Evolutionary conservation across 139 green algal genomes (phyloP).

Genomic region (Chlamydomonas sp.): DNA sequence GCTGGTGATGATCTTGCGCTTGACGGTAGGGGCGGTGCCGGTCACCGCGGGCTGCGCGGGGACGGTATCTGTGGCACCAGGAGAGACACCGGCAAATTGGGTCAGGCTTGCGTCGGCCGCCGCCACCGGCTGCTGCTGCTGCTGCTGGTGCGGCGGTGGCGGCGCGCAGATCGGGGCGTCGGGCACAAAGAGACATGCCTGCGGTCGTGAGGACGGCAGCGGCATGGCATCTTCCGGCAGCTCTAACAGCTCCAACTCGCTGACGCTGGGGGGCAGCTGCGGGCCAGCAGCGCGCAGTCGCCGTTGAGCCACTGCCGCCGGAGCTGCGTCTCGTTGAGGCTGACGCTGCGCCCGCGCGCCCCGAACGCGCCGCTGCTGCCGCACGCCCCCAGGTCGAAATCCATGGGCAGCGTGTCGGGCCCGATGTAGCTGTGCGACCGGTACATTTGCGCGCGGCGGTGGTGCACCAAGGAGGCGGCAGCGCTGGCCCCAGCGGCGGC

Average conservation of each 20-base stretch:
- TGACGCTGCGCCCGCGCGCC: slow-evolving; percentile 9
- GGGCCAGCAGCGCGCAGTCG: slow-evolving; percentile 27
- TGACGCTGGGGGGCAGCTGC: slow-evolving; percentile 26
- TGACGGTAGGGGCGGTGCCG: neutral
- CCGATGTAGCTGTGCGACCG: slow-evolving; percentile 11
- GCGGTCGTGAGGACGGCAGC: neutral
- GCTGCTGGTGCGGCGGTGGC: too few species aligned
- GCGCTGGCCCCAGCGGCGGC: neutral
- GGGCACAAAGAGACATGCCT: too few species aligned
- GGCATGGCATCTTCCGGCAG: slow-evolving; percentile 25
- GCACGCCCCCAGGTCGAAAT: neutral
- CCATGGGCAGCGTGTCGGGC: slow-evolving; percentile 10
- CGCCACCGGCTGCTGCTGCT: too few species aligned
- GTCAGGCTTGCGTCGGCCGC: too few species aligned
- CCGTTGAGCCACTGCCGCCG: slow-evolving; percentile 6
- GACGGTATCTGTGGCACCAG: neutral
- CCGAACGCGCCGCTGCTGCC: neutral
- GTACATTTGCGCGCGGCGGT: neutral
- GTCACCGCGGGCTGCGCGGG: too few species aligned
- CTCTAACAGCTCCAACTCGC: slow-evolving; percentile 33
- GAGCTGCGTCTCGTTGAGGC: slow-evolving; percentile 28
- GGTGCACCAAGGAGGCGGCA: neutral
- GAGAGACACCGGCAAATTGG: too few species aligned
- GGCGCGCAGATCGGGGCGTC: too few species aligned
- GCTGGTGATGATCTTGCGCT: slow-evolving; percentile 38